Evolutionary conservation across 1,284 basidiomycete species (phyloP), one percentile per base, ranked within the genome.

Genomic region (Rhodofomes roseus): DNA sequence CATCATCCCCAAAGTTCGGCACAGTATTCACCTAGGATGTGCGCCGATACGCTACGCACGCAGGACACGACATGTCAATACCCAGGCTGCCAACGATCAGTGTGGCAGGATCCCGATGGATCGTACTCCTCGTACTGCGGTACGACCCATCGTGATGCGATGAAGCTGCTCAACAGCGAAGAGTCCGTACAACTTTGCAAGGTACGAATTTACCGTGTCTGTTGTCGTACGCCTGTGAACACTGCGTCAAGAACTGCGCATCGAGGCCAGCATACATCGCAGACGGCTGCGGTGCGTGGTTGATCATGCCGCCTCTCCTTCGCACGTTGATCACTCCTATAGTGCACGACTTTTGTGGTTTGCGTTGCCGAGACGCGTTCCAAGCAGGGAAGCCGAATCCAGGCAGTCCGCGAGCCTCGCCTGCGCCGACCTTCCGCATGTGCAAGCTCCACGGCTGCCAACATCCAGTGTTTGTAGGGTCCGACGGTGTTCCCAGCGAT

Each of bases 211-310:
- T 44, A 4, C 9, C 1, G 18, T 20, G 18, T 41, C 1, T 3
- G 18, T 22, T 43, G 18, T 7, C 18, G 5, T 3, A 22, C n/a
- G 16, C 16, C 18, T 43, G 18, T 43, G n/a, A 8, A 43, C 41
- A 6, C n/a, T 36, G 23, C n/a, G 29, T 52, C 0, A 25, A 69
- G 68, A 63, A 62, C 44, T 70, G 68, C 58, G 31, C 55, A 4
- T 27, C 23, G 12, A 61, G 61, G 18, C 68, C 68, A 1, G 66
- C 63, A 9, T 70, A 66, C 40, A 51, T 68, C 9, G 64, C 64
- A 37, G 63, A 60, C 50, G 18, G 20, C 29, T 29, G 48, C 12
- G 48, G 48, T 51, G 11, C 31, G 48, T 34, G 9, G 14, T 4
- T n/a, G 9, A 18, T 18, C 29, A 20, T 25, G n/a, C 23, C 14